Evolutionary conservation across 176 grass and related monocot species (phyloP).

Genomic region (Cenchrus fungigraminus): DNA sequence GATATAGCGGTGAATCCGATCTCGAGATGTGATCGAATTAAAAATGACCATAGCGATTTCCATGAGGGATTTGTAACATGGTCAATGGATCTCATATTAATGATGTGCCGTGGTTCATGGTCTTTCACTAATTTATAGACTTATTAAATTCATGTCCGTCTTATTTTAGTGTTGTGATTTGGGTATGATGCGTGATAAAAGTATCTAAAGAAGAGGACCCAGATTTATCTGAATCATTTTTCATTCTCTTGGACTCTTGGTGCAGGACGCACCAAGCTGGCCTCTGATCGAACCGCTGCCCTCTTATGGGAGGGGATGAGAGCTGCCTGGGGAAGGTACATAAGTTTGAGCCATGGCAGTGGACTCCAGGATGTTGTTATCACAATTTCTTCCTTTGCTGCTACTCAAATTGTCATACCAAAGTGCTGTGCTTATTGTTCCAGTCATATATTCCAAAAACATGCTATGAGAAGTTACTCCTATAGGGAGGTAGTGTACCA

Average conservation of each 20-base stretch:
- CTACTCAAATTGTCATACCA: no score
- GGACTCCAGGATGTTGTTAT: no score
- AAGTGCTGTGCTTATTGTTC: no score
- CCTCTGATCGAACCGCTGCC: no score
- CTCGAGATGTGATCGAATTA: conserved; percentile 12
- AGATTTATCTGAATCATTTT: neutral
- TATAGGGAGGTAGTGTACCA: no score
- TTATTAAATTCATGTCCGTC: neutral
- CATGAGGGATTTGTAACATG: neutral
- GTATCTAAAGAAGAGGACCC: neutral
- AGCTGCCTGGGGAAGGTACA: no score
- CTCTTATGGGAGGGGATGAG: no score
- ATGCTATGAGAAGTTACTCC: no score
- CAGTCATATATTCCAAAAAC: no score
- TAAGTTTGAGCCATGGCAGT: no score
- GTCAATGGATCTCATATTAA: neutral
- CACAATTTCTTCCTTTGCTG: no score
- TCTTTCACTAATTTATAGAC: neutral
- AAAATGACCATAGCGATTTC: conserved; percentile 13
- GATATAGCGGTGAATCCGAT: neutral
- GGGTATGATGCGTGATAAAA: neutral
- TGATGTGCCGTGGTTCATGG: neutral
- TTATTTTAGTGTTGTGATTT: conserved; percentile 14
- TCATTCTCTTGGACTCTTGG: neutral
- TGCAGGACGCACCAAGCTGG: no score